Base-by-base conservation (phyloP, 371 early-diverging fungal genomes). In the Mucor indicus region DNA sequence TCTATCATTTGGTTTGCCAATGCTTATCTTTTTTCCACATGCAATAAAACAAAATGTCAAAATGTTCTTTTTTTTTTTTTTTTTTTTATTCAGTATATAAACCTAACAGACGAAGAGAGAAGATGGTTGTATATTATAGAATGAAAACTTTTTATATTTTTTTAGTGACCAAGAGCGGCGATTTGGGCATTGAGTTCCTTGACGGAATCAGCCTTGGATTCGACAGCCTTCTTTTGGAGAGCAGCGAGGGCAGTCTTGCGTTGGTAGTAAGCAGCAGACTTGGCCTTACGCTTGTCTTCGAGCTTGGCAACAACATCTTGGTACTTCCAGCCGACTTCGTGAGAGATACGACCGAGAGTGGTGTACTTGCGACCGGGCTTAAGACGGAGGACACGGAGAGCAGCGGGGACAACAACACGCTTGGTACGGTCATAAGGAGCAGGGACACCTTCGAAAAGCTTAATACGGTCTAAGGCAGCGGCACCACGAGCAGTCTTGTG, bases 271-370 rank as follows among this genome's bases (percentile, higher is more conserved):
- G 90, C 93, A 62, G 86, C 72, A 77, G 84, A 74, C 81, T 90
- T 87, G 75, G 87, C 92, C 91, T 95, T 97, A 72, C 98, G 89
- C 91, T 96, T 96, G 72, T 87, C 92, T 81, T 98, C 98, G 54
- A 98, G 85, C 73, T 88, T 87, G 72, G 85, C 86, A 64, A 98
- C 91, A 54, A 98, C 91, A 57, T 92, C 96, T 63, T 89, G 80
- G 88, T 99, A 96, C 83, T 98, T 99, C 99, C 99, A 99, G 72
- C 99, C 99, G 71, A 97, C 91, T 84, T 97, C 96, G 66, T 79
- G 72, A 50, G 96, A 84, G 66, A 99, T 83, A 64, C 97, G 91
- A 71, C 94, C 91, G 60, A 99, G 70, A 55, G 89, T 87, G 76
- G 92, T 91, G 90, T 80, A 96, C 89, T 96, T 98, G 76, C 99